Base-by-base conservation (phyloP, 352 stramenopile species). In the Phytopythium aichiense region DNA sequence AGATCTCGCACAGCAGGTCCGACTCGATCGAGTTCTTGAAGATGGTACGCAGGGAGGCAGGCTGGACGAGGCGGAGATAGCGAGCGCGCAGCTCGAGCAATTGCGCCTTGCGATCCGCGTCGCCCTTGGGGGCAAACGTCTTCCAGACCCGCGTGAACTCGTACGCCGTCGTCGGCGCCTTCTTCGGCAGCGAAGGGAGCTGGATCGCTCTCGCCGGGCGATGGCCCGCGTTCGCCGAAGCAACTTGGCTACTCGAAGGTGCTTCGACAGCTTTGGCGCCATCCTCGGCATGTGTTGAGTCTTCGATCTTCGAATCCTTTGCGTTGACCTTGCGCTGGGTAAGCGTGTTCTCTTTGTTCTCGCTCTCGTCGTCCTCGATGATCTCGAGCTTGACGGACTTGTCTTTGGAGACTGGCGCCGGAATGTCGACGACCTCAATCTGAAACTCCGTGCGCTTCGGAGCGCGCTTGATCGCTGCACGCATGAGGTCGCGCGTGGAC, bases 91-190 rank as follows among this genome's bases (percentile, higher is more conserved):
- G 45, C 0, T 61, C 46, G 2, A 81, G 62, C 50, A 86, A 57
- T 23, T 72, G 66, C 13, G 42, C 42, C 9, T 57, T 64, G 12
- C 72, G 66, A 4, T 72, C 71, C 1, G 45, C 35, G 50, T 79
- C 66, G n/a, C 75, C 77, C 51, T 77, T 81, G 8, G 76, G 64
- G 28, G 56, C 72, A 23, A 95, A 67, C 15, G 73, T 80, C 49
- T 91, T 90, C 87, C 87, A 95, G 31, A 94, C 79, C 6, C 84
- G 81, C 38, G 57, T 53, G 54, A 95, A 94, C 65, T 93, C 87
- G 62, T 94, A 95, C 25, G 84, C 86, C 28, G 83, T 90, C 35
- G 68, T 48, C 9, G 87, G 81, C 46, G 72, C 67, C 57, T 85
- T 92, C 64, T 77, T 87, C 0, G 87, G 81, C 2, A 93, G 48